These are phyloP conservation scores for Gracilariopsis chorda DNA, from an alignment of 23 red algal genomes.

Conservation along the genomic window DNA sequence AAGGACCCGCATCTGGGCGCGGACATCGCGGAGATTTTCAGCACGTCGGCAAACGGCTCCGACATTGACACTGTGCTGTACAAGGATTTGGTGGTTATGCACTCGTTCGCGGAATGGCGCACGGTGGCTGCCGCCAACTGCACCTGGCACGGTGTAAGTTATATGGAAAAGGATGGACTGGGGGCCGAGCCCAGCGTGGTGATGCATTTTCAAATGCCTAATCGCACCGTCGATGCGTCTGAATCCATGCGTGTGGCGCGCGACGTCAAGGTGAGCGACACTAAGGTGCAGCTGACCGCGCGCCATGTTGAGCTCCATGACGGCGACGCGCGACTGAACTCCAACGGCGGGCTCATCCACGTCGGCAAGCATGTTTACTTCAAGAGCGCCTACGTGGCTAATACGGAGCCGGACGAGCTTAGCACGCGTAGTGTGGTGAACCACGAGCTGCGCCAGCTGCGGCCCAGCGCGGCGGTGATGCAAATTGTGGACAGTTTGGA, in stretches of 20 bases:
- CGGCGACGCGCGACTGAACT: background rate
- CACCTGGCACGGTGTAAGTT: slow-evolving; percentile 39
- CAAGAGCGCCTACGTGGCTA: slow-evolving; percentile 48
- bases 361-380: slow-evolving; percentile 38
- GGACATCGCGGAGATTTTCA: slow-evolving; percentile 34
- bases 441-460: background rate
- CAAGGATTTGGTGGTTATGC: slow-evolving; percentile 32
- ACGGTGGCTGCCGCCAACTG: background rate
- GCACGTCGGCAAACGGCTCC: background rate
- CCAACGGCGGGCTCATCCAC: background rate
- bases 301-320: background rate
- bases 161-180: slow-evolving; percentile 67
- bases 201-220: slow-evolving; percentile 4
- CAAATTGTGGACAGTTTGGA: background rate
- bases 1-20: slow-evolving; percentile 55
- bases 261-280: background rate
- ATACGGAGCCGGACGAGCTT: background rate
- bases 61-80: background rate
- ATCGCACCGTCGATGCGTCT: background rate
- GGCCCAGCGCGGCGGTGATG: background rate
- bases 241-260: background rate
- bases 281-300: background rate
- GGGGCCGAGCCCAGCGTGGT: slow-evolving; percentile 6
- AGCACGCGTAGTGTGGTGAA: background rate
- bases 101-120: slow-evolving; percentile 25